Conservation (phyloP, 169 alveolate species). For the Plasmodium sp. region DNA sequence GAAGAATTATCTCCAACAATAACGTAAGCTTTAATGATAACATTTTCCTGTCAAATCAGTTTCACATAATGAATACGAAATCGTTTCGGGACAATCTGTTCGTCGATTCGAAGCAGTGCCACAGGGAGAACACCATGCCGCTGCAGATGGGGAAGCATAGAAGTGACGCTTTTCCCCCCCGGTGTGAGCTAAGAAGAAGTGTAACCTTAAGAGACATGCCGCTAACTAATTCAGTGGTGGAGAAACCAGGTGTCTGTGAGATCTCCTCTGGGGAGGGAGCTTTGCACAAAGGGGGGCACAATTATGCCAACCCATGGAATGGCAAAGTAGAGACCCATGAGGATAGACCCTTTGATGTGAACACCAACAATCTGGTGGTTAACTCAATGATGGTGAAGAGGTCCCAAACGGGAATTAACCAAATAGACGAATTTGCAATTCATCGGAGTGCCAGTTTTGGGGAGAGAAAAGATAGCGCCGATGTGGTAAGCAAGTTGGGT, state of each 20-base stretch:
- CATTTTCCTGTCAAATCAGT: not conserved
- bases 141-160: not conserved
- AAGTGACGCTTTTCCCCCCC: not conserved
- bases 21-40: conserved; percentile 63
- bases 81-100: conserved; percentile 13
- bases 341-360: not conserved
- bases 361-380: not conserved
- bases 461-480: not conserved
- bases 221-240: not conserved
- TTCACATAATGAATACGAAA: conserved; percentile 41
- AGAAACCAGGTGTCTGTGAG: not conserved
- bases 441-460: not conserved
- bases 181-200: not conserved
- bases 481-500: not conserved
- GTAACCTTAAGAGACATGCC: not conserved
- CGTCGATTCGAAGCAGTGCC: not conserved
- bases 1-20: not conserved
- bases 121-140: not conserved
- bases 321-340: not conserved
- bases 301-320: not conserved
- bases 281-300: not conserved
- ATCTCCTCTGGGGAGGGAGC: not conserved
- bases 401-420: not conserved
- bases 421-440: not conserved
- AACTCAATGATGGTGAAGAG: not conserved